Evolutionary conservation across 2,329 filamentous ascomycete species (phyloP), one percentile per base, ranked within the genome.

Genomic region (Hypoxylon sp.): DNA sequence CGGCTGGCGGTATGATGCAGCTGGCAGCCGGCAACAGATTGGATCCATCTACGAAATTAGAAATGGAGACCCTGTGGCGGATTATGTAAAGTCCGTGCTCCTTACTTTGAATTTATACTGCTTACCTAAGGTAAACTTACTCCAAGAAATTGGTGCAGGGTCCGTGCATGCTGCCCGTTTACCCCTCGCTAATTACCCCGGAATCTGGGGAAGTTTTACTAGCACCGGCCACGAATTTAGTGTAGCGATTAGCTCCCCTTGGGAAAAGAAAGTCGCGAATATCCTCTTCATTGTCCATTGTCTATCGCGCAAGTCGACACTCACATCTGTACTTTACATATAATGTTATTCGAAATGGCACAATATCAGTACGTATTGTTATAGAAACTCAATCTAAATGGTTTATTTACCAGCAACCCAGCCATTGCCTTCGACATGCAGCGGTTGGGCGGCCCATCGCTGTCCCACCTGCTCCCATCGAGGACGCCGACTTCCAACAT

Each of bases 341-440:
- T n/a, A n/a, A n/a, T n/a, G n/a, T 32, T 57, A 37, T 60, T 56
- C 29, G 19, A 60, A n/a, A 59, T 57, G 59, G 37, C 44, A 17
- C 44, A 21, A 21, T 46, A 37, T 50, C 32, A 2, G 21, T 11
- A 47, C 47, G 54, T 21, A 35, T 50, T 8, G 47, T 42, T 29
- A 31, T 3, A 17, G 55, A 44, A 59, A 5, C 10, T 13, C 62
- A 17, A 32, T 66, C 39, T 58, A 63, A 58, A 56, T 67, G 64
- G 60, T 52, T 29, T 62, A 29, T 47, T 44, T 53, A 57, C 42
- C 64, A 48, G 57, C 55, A 42, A 53, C n/a, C 46, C 24, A 21
- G 27, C 19, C 58, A 39, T 58, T 46, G 2, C 17, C 47, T 59
- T 64, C 51, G 62, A 70, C 21, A 76, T 76, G 75, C 73, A 70